phyloP scores from a whole-genome alignment of 768 basidiomycete genomes.

The Trametes elegans region DNA sequence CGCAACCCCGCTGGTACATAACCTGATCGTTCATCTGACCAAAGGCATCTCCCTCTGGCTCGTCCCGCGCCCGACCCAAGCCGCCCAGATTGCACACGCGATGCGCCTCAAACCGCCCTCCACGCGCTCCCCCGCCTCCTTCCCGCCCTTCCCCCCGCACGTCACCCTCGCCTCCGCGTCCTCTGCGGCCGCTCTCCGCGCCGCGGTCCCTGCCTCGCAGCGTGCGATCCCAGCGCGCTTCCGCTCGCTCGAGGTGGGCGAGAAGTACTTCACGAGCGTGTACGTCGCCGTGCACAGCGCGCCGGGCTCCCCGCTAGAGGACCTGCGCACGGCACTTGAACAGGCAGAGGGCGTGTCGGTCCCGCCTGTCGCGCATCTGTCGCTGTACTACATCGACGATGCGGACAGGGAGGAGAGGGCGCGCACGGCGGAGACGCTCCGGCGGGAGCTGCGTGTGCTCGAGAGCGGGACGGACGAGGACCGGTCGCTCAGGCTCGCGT shows the following conservation, averaged over 20 bases:
- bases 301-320: slow-evolving; percentile 35
- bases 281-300: slow-evolving; percentile 51
- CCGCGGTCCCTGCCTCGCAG: slow-evolving; percentile 38
- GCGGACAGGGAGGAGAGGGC: slow-evolving; percentile 59
- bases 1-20: no score
- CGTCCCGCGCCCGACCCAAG: slow-evolving; percentile 50
- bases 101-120: slow-evolving; percentile 40
- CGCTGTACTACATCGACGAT: slow-evolving; percentile 70
- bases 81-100: slow-evolving; percentile 41
- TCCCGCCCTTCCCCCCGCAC: slow-evolving; percentile 65
- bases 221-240: slow-evolving; percentile 45
- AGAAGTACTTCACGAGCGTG: slow-evolving; percentile 71
- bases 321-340: slow-evolving; percentile 40
- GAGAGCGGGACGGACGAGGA: slow-evolving; percentile 29
- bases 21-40: not conserved
- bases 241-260: slow-evolving; percentile 51
- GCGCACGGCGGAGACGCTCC: slow-evolving; percentile 44
- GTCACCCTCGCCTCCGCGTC: slow-evolving; percentile 60
- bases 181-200: slow-evolving; percentile 36
- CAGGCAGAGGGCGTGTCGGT: slow-evolving; percentile 46
- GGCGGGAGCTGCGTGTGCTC: slow-evolving; percentile 35
- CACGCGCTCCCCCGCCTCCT: slow-evolving; percentile 42
- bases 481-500: slow-evolving; percentile 5
- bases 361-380: slow-evolving; percentile 68
- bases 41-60: slow-evolving; percentile 70